Conservation (phyloP, 345 rosid genomes). For the Zanthoxylum bungeanum region DNA sequence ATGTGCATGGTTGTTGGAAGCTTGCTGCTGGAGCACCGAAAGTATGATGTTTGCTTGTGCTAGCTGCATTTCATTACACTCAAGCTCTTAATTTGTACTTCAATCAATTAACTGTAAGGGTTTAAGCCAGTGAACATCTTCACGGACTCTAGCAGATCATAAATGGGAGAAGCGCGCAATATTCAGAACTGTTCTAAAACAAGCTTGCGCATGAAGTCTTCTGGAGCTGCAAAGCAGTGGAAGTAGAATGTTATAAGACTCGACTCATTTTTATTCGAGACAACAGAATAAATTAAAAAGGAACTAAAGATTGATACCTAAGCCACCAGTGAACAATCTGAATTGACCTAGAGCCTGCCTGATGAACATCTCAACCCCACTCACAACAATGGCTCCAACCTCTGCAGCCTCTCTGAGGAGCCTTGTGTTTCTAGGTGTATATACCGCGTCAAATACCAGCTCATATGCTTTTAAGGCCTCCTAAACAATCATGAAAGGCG, state of each 20-base stretch:
- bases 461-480: slow-evolving; percentile 29
- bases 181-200: slow-evolving; percentile 42
- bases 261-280: background rate
- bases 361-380: slow-evolving; percentile 38
- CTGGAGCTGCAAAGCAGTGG: slow-evolving; percentile 33
- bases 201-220: slow-evolving; percentile 42
- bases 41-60: too few relatives aligned
- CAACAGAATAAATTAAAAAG: background rate
- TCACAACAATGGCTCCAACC: slow-evolving; percentile 25
- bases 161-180: background rate
- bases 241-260: background rate
- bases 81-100: background rate
- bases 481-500: slow-evolving; percentile 20
- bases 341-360: slow-evolving; percentile 35
- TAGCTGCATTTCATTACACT: too few relatives aligned
- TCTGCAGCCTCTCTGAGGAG: slow-evolving; percentile 30
- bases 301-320: slow-evolving; percentile 16
- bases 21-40: too few relatives aligned
- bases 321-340: slow-evolving; percentile 31
- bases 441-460: slow-evolving; percentile 31
- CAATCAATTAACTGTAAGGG: background rate
- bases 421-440: slow-evolving; percentile 32
- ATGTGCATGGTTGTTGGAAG: too few relatives aligned
- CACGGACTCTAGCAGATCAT: background rate
- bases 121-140: background rate